These are phyloP conservation scores for Hymenochaete sp. DNA, from an alignment of 1,284 basidiomycete species.

Conservation along the genomic window DNA sequence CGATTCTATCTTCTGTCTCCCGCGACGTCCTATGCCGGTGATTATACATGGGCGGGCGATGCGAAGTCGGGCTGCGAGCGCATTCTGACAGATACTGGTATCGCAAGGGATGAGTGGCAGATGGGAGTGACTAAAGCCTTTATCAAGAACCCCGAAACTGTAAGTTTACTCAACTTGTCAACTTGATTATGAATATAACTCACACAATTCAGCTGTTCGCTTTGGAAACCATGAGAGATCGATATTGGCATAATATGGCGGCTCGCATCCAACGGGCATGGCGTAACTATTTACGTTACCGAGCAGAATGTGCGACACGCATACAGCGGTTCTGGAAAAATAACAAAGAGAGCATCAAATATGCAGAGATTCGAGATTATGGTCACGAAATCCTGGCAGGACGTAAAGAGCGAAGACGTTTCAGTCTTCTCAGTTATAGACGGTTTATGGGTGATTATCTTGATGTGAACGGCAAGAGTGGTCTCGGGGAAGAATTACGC, in stretches of 20 bases:
- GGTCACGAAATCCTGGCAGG: constrained; percentile 88
- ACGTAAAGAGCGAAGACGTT: constrained; percentile 90
- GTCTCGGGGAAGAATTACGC: constrained; percentile 75
- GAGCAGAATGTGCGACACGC: constrained; percentile 88
- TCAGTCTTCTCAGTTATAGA: constrained; percentile 89
- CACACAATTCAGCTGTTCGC: constrained; percentile 72
- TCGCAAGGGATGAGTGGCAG: constrained; percentile 97
- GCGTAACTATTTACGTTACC: constrained; percentile 92
- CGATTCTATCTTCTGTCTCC: constrained; percentile 95
- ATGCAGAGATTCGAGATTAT: constrained; percentile 85
- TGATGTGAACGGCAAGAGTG: constrained; percentile 75
- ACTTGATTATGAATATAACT: constrained; percentile 7
- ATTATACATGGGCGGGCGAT: constrained; percentile 96
- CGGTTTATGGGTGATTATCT: constrained; percentile 98
- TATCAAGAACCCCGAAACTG: constrained; percentile 99
- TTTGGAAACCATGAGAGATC: constrained; percentile 96
- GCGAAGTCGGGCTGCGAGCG: constrained; percentile 86
- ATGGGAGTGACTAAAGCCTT: constrained; percentile 99
- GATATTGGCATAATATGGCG: constrained; percentile 99
- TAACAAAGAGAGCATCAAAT: constrained; percentile 90
- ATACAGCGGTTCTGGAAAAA: constrained; percentile 99
- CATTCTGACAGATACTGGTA: constrained; percentile 92
- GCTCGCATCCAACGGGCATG: constrained; percentile 93
- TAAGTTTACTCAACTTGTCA: constrained; percentile 29
- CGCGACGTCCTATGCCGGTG: constrained; percentile 94